A percentile compares a stretch with the other conserved stretches of the same genome.
Evolutionary conservation across 2,329 filamentous ascomycete genomes (phyloP).

Genomic region (Penicillium sp.): DNA sequence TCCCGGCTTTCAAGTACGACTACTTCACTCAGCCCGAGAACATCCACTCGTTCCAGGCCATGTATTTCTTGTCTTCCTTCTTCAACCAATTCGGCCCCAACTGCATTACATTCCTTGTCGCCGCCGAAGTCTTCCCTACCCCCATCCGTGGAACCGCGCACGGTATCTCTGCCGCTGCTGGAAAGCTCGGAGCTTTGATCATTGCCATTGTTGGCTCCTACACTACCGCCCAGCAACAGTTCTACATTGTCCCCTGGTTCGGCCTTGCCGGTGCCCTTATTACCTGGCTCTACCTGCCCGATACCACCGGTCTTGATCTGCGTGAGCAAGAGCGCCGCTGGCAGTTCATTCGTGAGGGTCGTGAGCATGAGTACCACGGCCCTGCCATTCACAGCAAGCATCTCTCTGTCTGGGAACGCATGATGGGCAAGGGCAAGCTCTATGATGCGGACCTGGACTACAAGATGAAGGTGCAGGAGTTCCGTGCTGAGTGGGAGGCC

Average conservation of each 20-base stretch:
- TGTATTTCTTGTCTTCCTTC: slow-evolving; percentile 97
- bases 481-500: slow-evolving; percentile 64
- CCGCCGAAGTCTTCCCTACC: slow-evolving; percentile 91
- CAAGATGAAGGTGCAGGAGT: slow-evolving; percentile 80
- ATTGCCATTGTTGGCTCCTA: slow-evolving; percentile 72
- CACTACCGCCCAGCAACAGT: slow-evolving; percentile 80
- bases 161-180: slow-evolving; percentile 86
- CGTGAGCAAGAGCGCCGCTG: slow-evolving; percentile 96
- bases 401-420: slow-evolving; percentile 85
- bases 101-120: slow-evolving; percentile 92
- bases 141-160: slow-evolving; percentile 91
- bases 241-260: slow-evolving; percentile 93
- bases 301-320: slow-evolving; percentile 92
- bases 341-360: slow-evolving; percentile 79
- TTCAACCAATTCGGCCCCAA: slow-evolving; percentile 99
- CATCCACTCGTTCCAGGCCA: slow-evolving; percentile 87
- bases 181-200: slow-evolving; percentile 84
- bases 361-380: slow-evolving; percentile 83
- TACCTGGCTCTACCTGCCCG: slow-evolving; percentile 83
- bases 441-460: slow-evolving; percentile 85
- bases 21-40: slow-evolving; percentile 75
- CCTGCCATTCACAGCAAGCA: slow-evolving; percentile 88
- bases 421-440: slow-evolving; percentile 71
- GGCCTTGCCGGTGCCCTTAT: slow-evolving; percentile 83
- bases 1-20: slow-evolving; percentile 84